Percentiles rank a stretch among this genome's conserved stretches.
phyloP scores from a whole-genome alignment of 2,329 filamentous ascomycete genomes.

The Fusarium udum region DNA sequence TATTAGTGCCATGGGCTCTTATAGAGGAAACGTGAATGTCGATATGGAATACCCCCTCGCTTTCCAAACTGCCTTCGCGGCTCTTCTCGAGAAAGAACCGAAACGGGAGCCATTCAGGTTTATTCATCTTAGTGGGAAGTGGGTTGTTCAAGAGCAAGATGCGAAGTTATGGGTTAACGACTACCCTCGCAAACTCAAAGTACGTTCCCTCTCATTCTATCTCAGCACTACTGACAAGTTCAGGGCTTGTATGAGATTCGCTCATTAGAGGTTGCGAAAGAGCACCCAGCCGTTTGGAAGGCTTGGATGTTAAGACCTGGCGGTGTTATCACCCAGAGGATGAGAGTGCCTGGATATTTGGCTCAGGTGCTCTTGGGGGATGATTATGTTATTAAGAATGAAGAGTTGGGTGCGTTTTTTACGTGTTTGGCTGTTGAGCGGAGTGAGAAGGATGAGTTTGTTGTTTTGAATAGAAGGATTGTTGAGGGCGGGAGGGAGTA shows the following conservation, averaged over 20 bases:
- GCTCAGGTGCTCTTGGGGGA: conserved; percentile 18
- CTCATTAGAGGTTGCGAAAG: conserved; percentile 17
- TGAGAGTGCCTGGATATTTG: neutral
- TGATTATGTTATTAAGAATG: conserved; percentile 21
- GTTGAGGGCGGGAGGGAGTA: conserved; percentile 19
- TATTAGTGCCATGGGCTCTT: conserved; percentile 35
- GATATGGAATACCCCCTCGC: conserved; percentile 38
- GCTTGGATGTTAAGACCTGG: conserved; percentile 33
- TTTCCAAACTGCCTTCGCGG: conserved; percentile 19
- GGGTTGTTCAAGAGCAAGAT: conserved; percentile 47
- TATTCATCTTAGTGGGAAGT: conserved; percentile 48
- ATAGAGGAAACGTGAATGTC: conserved; percentile 21
- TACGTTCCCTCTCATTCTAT: rapidly evolving
- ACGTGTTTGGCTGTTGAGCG: conserved; percentile 28
- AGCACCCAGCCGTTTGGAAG: conserved; percentile 17
- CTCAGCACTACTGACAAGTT: neutral
- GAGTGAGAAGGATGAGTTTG: conserved; percentile 1
- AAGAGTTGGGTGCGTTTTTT: conserved; percentile 35
- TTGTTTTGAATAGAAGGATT: conserved; percentile 22
- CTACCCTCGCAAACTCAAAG: conserved; percentile 36
- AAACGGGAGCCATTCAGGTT: conserved; percentile 38
- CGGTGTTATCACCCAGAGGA: conserved; percentile 3
- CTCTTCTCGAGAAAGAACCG: conserved; percentile 1
- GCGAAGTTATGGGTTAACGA: conserved; percentile 41
- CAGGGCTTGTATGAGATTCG: conserved; percentile 30